Evolutionary conservation across 805 yeast species (phyloP).

Genomic region (Candida pseudoglaebosa): DNA sequence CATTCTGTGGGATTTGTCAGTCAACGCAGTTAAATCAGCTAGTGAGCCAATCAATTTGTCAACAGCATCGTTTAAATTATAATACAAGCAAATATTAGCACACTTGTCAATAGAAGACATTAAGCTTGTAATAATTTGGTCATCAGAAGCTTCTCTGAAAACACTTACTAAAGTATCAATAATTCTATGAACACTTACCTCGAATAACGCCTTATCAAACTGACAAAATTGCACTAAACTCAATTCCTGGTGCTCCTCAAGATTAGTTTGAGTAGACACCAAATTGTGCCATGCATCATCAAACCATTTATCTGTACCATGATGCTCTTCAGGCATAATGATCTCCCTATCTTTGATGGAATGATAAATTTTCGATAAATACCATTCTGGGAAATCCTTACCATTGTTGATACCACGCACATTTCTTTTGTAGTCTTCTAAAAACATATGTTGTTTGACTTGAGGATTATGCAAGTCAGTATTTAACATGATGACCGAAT

Average conservation of each 20-base stretch:
- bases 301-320: constrained; percentile 87
- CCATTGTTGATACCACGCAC: constrained; percentile 75
- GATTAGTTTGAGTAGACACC: constrained; percentile 45
- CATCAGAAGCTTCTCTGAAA: constrained; percentile 86
- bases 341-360: constrained; percentile 85
- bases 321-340: constrained; percentile 97
- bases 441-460: constrained; percentile 85
- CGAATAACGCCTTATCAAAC: constrained; percentile 72
- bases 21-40: constrained; percentile 64
- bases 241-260: constrained; percentile 17
- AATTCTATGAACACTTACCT: constrained; percentile 57
- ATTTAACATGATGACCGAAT: constrained; percentile 89
- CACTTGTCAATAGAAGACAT: constrained; percentile 86
- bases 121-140: constrained; percentile 80
- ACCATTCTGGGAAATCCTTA: constrained; percentile 81
- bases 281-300: constrained; percentile 81
- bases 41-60: constrained; percentile 67
- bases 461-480: constrained; percentile 93
- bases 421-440: constrained; percentile 76
- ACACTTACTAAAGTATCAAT: constrained; percentile 70
- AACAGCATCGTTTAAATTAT: constrained; percentile 50
- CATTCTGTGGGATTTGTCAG: constrained; percentile 33
- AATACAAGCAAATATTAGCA: constrained; percentile 68
- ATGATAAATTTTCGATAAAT: constrained; percentile 71
- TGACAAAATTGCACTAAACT: constrained; percentile 30